Evolutionary conservation across 208 protist genomes (phyloP).

Genomic region (Acanthamoeba triangularis): DNA sequence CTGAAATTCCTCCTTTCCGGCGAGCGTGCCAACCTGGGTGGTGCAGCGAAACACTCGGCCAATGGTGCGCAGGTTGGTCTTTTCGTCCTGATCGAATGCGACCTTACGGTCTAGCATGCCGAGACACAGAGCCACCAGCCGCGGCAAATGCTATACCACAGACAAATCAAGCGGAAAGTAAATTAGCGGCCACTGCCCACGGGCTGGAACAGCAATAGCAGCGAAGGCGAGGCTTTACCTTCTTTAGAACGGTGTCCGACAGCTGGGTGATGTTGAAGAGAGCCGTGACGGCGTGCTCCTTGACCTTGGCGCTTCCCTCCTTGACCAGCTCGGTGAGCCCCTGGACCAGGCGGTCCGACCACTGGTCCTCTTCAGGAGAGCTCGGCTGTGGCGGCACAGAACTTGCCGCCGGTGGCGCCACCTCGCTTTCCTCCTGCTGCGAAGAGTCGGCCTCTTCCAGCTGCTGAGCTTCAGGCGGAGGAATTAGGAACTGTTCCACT

Average conservation of each 20-base stretch:
- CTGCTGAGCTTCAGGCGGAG: not conserved
- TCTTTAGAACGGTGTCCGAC: not conserved
- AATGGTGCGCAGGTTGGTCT: slow-evolving; percentile 28
- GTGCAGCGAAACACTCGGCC: slow-evolving; percentile 4
- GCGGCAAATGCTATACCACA: not conserved
- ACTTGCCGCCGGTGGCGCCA: not conserved
- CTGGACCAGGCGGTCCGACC: not conserved
- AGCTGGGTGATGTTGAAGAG: slow-evolving; percentile 67
- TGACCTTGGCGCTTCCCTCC: slow-evolving; percentile 43
- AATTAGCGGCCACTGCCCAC: not conserved
- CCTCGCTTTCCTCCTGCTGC: not conserved
- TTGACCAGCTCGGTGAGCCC: slow-evolving; percentile 44
- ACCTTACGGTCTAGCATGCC: slow-evolving; percentile 55
- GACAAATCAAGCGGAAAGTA: not conserved
- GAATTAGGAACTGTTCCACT: not conserved
- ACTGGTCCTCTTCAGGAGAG: not conserved
- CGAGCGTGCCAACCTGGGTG: not conserved
- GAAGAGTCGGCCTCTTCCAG: not conserved
- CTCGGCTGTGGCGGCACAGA: not conserved
- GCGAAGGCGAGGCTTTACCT: not conserved
- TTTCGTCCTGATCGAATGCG: not conserved
- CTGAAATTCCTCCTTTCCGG: not conserved
- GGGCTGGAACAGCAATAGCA: not conserved
- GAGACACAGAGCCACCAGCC: slow-evolving; percentile 12
- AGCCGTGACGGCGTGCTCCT: slow-evolving; percentile 43